phyloP scores from a whole-genome alignment of 306 rosid genomes.

The Glycine tomentella region DNA sequence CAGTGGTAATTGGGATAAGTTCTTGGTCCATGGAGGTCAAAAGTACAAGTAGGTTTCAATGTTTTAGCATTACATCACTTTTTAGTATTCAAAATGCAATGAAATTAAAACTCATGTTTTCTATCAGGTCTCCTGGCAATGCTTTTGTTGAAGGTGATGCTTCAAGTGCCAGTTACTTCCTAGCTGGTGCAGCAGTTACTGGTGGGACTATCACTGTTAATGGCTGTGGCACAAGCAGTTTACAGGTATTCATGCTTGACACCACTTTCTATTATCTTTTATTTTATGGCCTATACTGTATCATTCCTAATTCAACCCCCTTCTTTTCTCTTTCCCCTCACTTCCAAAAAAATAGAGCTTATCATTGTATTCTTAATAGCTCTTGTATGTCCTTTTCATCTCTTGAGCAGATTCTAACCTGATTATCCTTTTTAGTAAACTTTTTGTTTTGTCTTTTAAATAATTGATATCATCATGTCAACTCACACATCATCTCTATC shows the following conservation, averaged over 20 bases:
- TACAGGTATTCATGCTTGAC: conserved; percentile 72
- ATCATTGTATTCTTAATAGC: neutral
- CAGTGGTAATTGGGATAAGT: conserved; percentile 81
- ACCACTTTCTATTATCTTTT: conserved; percentile 1
- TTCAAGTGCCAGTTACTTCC: conserved; percentile 99
- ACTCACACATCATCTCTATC: neutral
- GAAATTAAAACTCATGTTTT: conserved; percentile 42
- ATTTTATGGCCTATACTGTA: conserved; percentile 2
- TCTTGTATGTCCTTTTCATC: conserved; percentile 2
- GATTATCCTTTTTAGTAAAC: neutral
- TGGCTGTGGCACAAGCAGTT: conserved; percentile 98
- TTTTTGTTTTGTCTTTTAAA: neutral
- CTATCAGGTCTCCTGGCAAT: conserved; percentile 84
- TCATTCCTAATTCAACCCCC: conserved; percentile 16
- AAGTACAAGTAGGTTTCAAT: conserved; percentile 85
- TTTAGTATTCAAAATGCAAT: conserved; percentile 26
- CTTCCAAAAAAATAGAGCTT: neutral
- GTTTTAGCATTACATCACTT: conserved; percentile 24
- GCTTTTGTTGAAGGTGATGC: conserved; percentile 99
- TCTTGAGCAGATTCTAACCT: neutral
- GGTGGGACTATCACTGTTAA: conserved; percentile 97
- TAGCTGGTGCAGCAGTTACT: conserved; percentile 98
- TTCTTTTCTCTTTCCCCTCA: neutral
- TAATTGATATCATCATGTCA: conserved; percentile 17
- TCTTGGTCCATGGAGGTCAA: conserved; percentile 91